phyloP scores from a whole-genome alignment of 192 early-diverging fungal genomes.

The Coemansia sp. region DNA sequence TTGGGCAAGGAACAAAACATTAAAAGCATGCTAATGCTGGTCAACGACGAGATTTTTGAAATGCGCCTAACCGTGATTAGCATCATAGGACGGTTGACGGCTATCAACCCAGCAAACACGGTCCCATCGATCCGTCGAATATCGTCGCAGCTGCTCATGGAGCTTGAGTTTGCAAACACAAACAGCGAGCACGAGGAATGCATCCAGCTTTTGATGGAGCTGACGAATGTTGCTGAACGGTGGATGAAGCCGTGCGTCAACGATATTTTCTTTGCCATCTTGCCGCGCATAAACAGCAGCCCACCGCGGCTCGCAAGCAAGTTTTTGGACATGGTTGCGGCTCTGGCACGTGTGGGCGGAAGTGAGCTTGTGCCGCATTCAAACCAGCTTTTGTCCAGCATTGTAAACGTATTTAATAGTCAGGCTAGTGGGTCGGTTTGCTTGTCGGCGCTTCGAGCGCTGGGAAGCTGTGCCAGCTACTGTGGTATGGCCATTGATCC shows the following conservation, averaged over 20 bases:
- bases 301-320: conserved; percentile 64
- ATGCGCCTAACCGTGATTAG: conserved; percentile 79
- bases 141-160: conserved; percentile 82
- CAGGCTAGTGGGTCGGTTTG: conserved; percentile 81
- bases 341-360: conserved; percentile 78
- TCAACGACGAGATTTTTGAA: conserved; percentile 90
- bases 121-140: conserved; percentile 87
- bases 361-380: conserved; percentile 80
- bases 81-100: conserved; percentile 83
- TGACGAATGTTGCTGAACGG: conserved; percentile 75
- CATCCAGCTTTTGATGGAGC: conserved; percentile 66
- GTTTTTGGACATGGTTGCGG: conserved; percentile 62
- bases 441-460: conserved; percentile 81
- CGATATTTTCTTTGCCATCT: conserved; percentile 78
- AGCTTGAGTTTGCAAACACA: conserved; percentile 83
- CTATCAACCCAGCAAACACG: conserved; percentile 89
- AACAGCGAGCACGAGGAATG: conserved; percentile 47
- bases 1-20: conserved; percentile 91
- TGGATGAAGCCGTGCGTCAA: conserved; percentile 90
- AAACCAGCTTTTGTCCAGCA: conserved; percentile 76
- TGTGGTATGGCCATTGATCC: conserved; percentile 89
- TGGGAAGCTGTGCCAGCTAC: conserved; percentile 81
- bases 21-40: conserved; percentile 78
- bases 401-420: conserved; percentile 88
- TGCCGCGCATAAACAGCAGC: conserved; percentile 79